Evolutionary conservation across 768 basidiomycete genomes (phyloP), one percentile per base, ranked within the genome.

Genomic region (Cubamyces lactineus): DNA sequence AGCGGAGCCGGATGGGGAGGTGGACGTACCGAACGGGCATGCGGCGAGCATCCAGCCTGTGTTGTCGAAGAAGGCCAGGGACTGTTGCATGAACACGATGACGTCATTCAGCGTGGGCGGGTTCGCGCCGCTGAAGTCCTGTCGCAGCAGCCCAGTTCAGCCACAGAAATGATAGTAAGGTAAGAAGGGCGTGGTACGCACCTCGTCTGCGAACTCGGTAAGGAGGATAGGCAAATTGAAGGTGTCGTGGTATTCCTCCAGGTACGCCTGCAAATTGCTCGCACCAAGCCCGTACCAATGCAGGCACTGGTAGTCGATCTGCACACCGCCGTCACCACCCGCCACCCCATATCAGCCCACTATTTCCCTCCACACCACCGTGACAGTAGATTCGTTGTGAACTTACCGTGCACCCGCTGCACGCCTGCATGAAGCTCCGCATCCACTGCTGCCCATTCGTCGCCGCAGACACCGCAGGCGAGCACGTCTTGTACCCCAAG

Each of bases 141-240:
- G 17, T 47, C 23, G 23, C 8, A 24, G 4, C 21, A 2, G 2
- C 34, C 5, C 9, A 11, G 34, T 34, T 34, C 23, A 24, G 46
- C 23, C 1, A 1, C 1, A n/a, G 24, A 12, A 8, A 7, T 15
- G 11, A 24, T 17, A n/a, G 2, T 6, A 19, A 19, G 4, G 2
- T 3, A 28, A 28, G 7, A 28, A 28, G 28, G 5, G 49, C 34
- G 11, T 34, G 34, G 4, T 11, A 34, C 9, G 34, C 34, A 72
- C 89, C 77, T 84, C 77, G 76, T 84, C 86, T 59, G 89, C 90
- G 67, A 83, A 86, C 69, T 94, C 92, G 6, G 89, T 89, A 57
- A 87, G 71, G 81, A 81, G 85, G 67, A 92, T 74, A 19, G 59
- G 66, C 53, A 48, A 38, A 4, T 40, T 39, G 69, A 83, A 89